phyloP scores from a whole-genome alignment of 305 asterid genomes.

The Salvia sclarea region DNA sequence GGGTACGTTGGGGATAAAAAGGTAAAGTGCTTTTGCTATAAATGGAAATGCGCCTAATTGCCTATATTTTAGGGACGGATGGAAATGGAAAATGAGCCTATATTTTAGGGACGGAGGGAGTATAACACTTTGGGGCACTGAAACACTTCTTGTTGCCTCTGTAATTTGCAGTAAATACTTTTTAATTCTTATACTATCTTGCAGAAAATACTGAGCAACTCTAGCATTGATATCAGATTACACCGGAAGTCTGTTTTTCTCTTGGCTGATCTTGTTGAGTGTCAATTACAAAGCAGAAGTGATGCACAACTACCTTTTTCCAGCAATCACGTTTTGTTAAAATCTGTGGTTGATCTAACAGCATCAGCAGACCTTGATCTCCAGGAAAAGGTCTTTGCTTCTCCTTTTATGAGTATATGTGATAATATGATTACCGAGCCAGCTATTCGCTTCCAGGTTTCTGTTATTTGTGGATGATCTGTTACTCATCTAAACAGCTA shows the following conservation, averaged over 20 bases:
- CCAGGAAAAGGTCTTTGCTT: conserved; percentile 69
- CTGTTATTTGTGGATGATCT: not conserved
- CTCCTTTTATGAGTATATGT: not conserved
- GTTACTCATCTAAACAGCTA: not conserved
- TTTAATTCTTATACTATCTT: conserved; percentile 14
- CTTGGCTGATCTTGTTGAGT: conserved; percentile 65
- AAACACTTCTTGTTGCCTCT: conserved; percentile 20
- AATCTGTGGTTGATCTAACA: conserved; percentile 63
- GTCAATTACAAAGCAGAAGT: conserved; percentile 45
- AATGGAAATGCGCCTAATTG: no score
- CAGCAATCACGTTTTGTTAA: conserved; percentile 54
- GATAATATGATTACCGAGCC: conserved; percentile 14
- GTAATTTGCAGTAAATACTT: conserved; percentile 9
- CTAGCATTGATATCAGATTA: conserved; percentile 63
- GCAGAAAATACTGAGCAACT: conserved; percentile 71
- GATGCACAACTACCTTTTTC: conserved; percentile 45
- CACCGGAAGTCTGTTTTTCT: conserved; percentile 63
- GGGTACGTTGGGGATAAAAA: no score
- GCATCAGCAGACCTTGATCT: conserved; percentile 71
- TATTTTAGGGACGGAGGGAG: no score
- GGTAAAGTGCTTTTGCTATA: no score
- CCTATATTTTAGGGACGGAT: no score
- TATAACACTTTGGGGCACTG: conserved; percentile 11
- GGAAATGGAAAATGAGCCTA: no score
- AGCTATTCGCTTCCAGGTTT: not conserved